A percentile compares a stretch with the other conserved stretches of the same genome.
These are phyloP conservation scores for Pichia manshurica DNA, from an alignment of 805 yeast genomes.

Conservation along the genomic window DNA sequence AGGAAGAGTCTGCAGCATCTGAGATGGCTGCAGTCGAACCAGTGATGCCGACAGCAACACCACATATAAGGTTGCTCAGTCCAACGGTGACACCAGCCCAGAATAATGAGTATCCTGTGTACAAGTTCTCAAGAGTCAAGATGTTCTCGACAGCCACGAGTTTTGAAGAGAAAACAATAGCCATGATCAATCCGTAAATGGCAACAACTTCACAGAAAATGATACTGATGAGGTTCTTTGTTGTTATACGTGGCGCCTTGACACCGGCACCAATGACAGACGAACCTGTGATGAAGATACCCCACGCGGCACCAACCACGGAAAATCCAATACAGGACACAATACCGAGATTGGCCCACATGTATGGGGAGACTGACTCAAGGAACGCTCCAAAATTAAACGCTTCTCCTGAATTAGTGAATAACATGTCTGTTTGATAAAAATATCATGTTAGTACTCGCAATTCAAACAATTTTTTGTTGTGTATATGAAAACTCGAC, in stretches of 20 bases:
- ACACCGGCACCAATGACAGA: conserved; percentile 97
- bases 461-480: too few species aligned
- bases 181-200: conserved; percentile 94
- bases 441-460: conserved; percentile 3
- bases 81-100: conserved; percentile 99
- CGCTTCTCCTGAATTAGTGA: conserved; percentile 87
- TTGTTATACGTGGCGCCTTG: conserved; percentile 93
- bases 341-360: conserved; percentile 95
- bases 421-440: conserved; percentile 45
- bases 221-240: conserved; percentile 92
- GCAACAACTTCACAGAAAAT: conserved; percentile 99
- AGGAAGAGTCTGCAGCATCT: conserved; percentile 94
- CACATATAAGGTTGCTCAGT: conserved; percentile 86
- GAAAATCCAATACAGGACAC: conserved; percentile 87
- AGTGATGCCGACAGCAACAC: conserved; percentile 94
- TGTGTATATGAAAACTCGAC: too few species aligned
- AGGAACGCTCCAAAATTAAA: conserved; percentile 90
- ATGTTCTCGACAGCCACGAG: conserved; percentile 63
- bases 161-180: conserved; percentile 93
- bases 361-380: conserved; percentile 81
- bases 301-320: conserved; percentile 99
- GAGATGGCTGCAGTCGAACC: conserved; percentile 98
- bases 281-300: conserved; percentile 92
- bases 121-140: conserved; percentile 76
- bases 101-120: conserved; percentile 90